phyloP scores from a whole-genome alignment of 139 green algal species.

The Tetradesmus obliquus region DNA sequence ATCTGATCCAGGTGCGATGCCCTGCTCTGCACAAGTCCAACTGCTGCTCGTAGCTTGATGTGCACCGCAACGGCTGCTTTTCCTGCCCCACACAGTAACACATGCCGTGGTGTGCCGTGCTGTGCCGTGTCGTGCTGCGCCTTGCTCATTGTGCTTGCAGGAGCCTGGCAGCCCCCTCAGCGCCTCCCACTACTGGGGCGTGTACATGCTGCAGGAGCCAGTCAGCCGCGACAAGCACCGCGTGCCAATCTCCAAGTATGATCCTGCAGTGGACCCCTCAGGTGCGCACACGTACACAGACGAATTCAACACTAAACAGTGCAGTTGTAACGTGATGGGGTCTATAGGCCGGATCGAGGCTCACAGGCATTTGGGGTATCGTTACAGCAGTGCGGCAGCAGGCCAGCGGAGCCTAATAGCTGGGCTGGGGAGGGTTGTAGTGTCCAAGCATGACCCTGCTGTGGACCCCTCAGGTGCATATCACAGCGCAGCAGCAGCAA shows the following conservation, averaged over 20 bases:
- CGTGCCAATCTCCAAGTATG: constrained; percentile 40
- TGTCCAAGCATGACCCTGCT: neutral
- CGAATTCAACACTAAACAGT: no score
- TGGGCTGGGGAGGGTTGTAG: neutral
- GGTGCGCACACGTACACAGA: constrained; percentile 13
- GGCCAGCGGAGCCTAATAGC: no score
- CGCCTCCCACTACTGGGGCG: constrained; percentile 49
- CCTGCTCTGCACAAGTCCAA: neutral
- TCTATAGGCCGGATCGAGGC: neutral
- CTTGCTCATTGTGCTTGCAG: constrained; percentile 1
- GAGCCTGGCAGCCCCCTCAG: constrained; percentile 16
- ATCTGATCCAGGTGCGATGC: no score
- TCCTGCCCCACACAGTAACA: no score
- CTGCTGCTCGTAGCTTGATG: neutral
- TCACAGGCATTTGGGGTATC: no score
- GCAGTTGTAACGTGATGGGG: no score
- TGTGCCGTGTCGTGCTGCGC: neutral
- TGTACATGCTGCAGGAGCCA: constrained; percentile 54
- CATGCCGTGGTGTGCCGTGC: no score
- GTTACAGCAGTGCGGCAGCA: no score
- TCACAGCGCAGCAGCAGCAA: no score
- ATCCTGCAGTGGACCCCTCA: constrained; percentile 42
- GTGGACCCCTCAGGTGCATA: neutral
- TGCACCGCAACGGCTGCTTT: no score
- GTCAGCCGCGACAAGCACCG: constrained; percentile 30